Evolutionary conservation across 768 basidiomycete species (phyloP).

Genomic region (Lyophyllum shimeji): DNA sequence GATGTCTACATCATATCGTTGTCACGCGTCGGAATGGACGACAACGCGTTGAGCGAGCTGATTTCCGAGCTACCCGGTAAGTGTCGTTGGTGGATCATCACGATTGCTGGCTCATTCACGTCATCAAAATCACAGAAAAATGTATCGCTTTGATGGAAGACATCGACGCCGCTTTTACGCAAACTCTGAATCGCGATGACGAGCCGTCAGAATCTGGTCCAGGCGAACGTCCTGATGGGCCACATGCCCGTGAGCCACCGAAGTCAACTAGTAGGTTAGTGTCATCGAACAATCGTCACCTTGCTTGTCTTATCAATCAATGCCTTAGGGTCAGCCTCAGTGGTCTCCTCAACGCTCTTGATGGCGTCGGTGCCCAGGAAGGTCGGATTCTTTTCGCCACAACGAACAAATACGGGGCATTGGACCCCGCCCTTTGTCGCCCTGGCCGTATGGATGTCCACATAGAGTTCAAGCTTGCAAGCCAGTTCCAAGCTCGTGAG

Average conservation of each 20-base stretch:
- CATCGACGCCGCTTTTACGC: conserved; percentile 63
- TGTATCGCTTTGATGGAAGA: conserved; percentile 74
- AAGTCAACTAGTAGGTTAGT: conserved; percentile 15
- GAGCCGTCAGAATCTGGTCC: background rate
- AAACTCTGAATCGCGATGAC: conserved; percentile 25
- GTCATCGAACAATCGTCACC: background rate
- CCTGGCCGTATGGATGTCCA: conserved; percentile 83
- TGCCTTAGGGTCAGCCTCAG: conserved; percentile 59
- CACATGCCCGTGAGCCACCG: background rate
- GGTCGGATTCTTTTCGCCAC: conserved; percentile 82
- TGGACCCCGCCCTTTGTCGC: conserved; percentile 74
- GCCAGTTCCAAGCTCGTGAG: conserved; percentile 62
- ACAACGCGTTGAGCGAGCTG: conserved; percentile 49
- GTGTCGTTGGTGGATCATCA: conserved; percentile 5
- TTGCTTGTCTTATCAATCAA: background rate
- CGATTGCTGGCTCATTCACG: background rate
- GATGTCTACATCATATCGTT: conserved; percentile 73
- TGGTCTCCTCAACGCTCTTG: conserved; percentile 76
- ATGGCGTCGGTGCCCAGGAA: conserved; percentile 78
- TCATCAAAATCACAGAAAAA: conserved; percentile 21
- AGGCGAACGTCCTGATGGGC: background rate
- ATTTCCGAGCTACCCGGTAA: conserved; percentile 52
- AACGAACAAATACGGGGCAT: conserved; percentile 67
- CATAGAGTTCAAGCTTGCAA: conserved; percentile 75
- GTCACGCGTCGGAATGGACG: conserved; percentile 55